Evolutionary conservation across 495 filamentous ascomycete genomes (phyloP), one percentile per base, ranked within the genome.

Genomic region (Acidiella bohemica): DNA sequence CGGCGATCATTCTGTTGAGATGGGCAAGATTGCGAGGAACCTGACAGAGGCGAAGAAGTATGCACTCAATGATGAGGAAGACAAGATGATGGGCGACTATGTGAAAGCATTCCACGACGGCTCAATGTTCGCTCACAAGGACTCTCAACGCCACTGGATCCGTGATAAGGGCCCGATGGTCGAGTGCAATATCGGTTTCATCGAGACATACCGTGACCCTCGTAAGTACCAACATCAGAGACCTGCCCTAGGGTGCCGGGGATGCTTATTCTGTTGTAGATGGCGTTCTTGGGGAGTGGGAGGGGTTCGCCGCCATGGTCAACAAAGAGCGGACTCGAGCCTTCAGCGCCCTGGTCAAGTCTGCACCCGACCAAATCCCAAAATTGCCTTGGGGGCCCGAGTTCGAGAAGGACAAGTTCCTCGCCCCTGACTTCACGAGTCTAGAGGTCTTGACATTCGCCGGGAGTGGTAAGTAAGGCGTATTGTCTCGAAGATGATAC

Each of bases 191-290:
- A 74, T 96, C 41, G 90, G 90, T 1, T 97, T 96, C 53, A 80
- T 97, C 28, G 90, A 97, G 63, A 93, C 87, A 0, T 97, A 96
- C 55, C 73, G 90, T 36, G 90, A 97, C 56, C 90, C 90, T 1
- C 34, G n/a, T n/a, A n/a, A n/a, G n/a, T n/a, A n/a, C n/a, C n/a
- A n/a, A n/a, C n/a, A n/a, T n/a, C n/a, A n/a, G n/a, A n/a, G n/a
- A n/a, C n/a, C n/a, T n/a, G n/a, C n/a, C n/a, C n/a, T n/a, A n/a
- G n/a, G n/a, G n/a, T n/a, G n/a, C n/a, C n/a, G n/a, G n/a, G n/a
- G n/a, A n/a, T n/a, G n/a, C n/a, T n/a, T n/a, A n/a, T 80, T n/a
- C n/a, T n/a, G n/a, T n/a, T n/a, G n/a, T n/a, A n/a, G n/a, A 84
- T 39, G 88, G 90, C 32, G 75, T 93, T 9, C 70, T 88, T 36